phyloP scores from a whole-genome alignment of 345 rosid genomes.

The Eucalyptus sp. region DNA sequence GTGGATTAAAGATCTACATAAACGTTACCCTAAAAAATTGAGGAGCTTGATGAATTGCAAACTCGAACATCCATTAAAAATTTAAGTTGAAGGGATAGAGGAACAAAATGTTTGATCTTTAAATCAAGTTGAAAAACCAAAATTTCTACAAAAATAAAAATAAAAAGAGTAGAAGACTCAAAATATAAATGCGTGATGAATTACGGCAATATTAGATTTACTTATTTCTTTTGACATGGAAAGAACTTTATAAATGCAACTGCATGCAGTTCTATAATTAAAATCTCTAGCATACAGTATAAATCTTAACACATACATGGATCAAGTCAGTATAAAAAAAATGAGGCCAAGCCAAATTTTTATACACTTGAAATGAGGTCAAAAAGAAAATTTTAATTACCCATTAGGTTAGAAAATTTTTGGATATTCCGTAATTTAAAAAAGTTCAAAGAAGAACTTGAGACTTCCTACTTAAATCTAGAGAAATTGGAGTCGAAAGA shows the following conservation, averaged over 20 bases:
- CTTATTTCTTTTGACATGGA: too few species aligned
- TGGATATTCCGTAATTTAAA: neutral
- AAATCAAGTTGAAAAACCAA: too few species aligned
- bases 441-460: neutral
- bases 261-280: neutral
- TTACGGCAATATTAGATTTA: too few species aligned
- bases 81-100: too few species aligned
- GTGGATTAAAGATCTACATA: too few species aligned
- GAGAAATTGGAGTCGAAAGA: fast-evolving
- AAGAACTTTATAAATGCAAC: neutral
- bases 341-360: neutral
- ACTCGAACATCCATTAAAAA: too few species aligned
- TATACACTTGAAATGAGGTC: neutral
- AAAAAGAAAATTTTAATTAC: neutral
- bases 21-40: too few species aligned
- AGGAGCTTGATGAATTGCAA: fast-evolving
- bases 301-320: neutral
- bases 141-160: too few species aligned
- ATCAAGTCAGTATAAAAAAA: neutral
- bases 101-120: too few species aligned
- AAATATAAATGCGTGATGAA: too few species aligned
- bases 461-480: too few species aligned
- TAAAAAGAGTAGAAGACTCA: too few species aligned
- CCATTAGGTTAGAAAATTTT: neutral
- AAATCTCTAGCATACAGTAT: neutral